Percentiles rank a stretch among this genome's conserved stretches.
Conservation (phyloP, 805 yeast genomes). For the Schwanniomyces vanrijiae region DNA sequence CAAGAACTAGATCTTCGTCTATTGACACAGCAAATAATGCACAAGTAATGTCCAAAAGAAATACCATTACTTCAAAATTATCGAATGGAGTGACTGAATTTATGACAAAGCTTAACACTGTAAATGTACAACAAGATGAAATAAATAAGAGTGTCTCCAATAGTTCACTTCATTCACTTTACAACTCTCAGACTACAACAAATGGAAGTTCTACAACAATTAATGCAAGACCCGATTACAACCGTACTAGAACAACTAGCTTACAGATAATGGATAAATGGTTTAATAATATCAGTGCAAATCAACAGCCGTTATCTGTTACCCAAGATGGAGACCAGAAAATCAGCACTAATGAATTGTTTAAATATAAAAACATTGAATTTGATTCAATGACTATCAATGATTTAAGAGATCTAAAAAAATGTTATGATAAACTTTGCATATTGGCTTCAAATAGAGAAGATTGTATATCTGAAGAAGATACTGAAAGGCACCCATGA, state of each 20-base stretch:
- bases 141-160: conserved; percentile 21
- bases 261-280: conserved; percentile 44
- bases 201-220: conserved; percentile 8
- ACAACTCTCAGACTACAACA: conserved; percentile 13
- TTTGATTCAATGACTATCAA: conserved; percentile 35
- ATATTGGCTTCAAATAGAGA: conserved; percentile 11
- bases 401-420: conserved; percentile 34
- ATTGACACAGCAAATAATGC: conserved; percentile 17
- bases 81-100: conserved; percentile 43
- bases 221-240: conserved; percentile 23
- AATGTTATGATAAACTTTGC: conserved; percentile 40
- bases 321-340: conserved; percentile 4
- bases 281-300: conserved; percentile 31
- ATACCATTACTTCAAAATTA: conserved; percentile 37
- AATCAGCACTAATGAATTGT: conserved; percentile 23
- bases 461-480: neutral
- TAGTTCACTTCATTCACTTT: conserved; percentile 35
- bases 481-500: neutral
- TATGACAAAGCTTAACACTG: conserved; percentile 37
- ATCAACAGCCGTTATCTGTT: conserved; percentile 3
- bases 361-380: conserved; percentile 32
- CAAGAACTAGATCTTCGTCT: conserved; percentile 41
- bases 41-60: conserved; percentile 20
- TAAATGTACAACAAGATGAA: conserved; percentile 1
- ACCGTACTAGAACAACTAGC: conserved; percentile 35